These are phyloP conservation scores for Trypanosoma grayi DNA, from an alignment of 208 protist genomes.

Conservation along the genomic window DNA sequence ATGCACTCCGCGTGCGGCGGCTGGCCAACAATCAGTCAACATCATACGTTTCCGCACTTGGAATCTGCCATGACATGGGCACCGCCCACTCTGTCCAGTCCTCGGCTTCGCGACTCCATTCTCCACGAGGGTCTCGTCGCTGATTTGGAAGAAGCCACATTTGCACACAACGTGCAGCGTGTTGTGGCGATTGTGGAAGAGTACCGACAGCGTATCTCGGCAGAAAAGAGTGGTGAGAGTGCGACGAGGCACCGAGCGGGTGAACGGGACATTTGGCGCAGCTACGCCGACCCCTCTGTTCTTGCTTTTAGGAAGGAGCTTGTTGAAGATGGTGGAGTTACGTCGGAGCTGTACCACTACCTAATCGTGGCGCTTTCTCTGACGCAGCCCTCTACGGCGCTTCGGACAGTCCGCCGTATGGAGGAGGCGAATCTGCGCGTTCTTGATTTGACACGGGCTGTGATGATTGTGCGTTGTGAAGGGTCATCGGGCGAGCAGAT, in stretches of 20 bases:
- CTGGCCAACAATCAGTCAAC: conserved; percentile 46
- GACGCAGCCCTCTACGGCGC: conserved; percentile 59
- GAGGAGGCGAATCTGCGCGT: conserved; percentile 48
- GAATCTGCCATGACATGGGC: conserved; percentile 29
- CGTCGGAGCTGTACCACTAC: conserved; percentile 90
- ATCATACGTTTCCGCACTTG: conserved; percentile 71
- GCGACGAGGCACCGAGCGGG: conserved; percentile 13
- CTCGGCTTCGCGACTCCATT: conserved; percentile 68
- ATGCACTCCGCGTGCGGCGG: conserved; percentile 1
- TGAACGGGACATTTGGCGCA: conserved; percentile 57
- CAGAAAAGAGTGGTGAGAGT: conserved; percentile 33
- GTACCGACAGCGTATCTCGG: conserved; percentile 47
- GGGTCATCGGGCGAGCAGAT: conserved; percentile 44
- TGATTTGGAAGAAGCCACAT: conserved; percentile 48
- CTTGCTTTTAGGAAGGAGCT: conserved; percentile 49
- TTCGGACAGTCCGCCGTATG: conserved; percentile 78
- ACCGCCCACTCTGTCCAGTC: conserved; percentile 9
- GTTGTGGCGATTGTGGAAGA: conserved; percentile 52
- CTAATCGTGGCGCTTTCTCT: conserved; percentile 58
- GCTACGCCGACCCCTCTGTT: conserved; percentile 48
- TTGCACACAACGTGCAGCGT: conserved; percentile 27
- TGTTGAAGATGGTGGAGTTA: conserved; percentile 54
- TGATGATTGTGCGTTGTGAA: conserved; percentile 49
- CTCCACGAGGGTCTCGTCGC: conserved; percentile 48
- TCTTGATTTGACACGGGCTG: conserved; percentile 73